Conservation (phyloP, 2,329 filamentous ascomycete species). For the Colletotrichum camelliae region DNA sequence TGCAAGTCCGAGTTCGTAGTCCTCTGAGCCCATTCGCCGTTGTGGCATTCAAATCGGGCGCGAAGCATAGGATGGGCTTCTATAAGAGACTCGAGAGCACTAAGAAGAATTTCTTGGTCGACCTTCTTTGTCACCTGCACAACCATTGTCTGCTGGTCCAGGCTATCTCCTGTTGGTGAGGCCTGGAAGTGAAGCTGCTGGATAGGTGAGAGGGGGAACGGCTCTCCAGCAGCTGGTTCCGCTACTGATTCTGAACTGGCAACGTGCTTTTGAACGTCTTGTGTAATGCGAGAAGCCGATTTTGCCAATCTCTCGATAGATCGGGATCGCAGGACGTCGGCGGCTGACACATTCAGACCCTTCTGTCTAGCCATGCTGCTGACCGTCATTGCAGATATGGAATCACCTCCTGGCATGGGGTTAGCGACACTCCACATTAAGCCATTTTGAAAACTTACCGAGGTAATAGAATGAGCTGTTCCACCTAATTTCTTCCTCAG, state of each 20-base stretch:
- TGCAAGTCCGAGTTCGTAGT: background rate
- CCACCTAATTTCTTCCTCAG: background rate
- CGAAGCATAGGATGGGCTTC: background rate
- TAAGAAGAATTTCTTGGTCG: background rate
- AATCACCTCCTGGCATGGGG: background rate
- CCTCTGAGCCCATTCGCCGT: conserved; percentile 2
- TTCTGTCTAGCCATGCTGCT: background rate
- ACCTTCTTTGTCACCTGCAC: background rate
- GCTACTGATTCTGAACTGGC: background rate
- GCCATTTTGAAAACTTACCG: background rate
- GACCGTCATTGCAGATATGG: conserved; percentile 4
- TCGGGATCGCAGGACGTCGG: background rate
- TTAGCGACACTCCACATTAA: background rate
- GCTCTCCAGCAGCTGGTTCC: background rate
- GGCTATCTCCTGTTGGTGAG: background rate
- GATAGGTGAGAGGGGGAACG: background rate
- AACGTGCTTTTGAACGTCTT: background rate
- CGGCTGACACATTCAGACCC: background rate
- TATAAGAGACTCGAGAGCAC: background rate
- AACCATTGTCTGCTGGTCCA: conserved; percentile 8
- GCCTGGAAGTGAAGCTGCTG: conserved; percentile 8
- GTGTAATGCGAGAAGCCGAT: background rate
- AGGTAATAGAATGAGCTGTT: conserved; percentile 7
- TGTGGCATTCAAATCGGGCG: background rate
- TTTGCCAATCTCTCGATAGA: background rate